A percentile compares a stretch with the other conserved stretches of the same genome.
These are phyloP conservation scores for Flaveria robusta DNA, from an alignment of 129 eudicot species.

Conservation along the genomic window DNA sequence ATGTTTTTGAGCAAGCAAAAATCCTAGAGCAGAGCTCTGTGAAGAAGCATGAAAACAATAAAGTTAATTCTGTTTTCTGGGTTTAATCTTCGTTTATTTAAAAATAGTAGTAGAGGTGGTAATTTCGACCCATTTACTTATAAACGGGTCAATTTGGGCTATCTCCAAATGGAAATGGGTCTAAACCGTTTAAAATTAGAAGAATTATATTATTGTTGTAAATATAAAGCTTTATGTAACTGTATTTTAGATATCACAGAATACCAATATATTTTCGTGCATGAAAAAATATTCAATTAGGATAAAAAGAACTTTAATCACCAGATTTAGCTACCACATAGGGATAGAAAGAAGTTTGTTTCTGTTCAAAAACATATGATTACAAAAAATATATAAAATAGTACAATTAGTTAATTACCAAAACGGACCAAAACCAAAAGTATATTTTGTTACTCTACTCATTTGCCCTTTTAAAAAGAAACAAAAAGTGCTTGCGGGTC, in stretches of 20 bases:
- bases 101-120: not conserved
- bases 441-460: not conserved
- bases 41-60: conserved; percentile 21
- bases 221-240: not conserved
- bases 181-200: not conserved
- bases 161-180: not conserved
- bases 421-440: not conserved
- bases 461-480: not conserved
- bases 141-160: not conserved
- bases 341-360: not conserved
- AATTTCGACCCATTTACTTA: not conserved
- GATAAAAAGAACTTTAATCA: too few species aligned
- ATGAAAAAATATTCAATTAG: too few species aligned
- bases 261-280: not conserved
- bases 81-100: conserved; percentile 21
- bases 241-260: not conserved
- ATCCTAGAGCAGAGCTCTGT: conserved; percentile 99
- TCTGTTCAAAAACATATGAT: not conserved
- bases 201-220: not conserved
- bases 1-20: conserved; percentile 92
- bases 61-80: not conserved
- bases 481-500: not conserved
- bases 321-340: not conserved
- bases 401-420: not conserved
- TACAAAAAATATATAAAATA: not conserved